Evolutionary conservation across 2,329 filamentous ascomycete species (phyloP).

Genomic region (Cercospora citrullina): DNA sequence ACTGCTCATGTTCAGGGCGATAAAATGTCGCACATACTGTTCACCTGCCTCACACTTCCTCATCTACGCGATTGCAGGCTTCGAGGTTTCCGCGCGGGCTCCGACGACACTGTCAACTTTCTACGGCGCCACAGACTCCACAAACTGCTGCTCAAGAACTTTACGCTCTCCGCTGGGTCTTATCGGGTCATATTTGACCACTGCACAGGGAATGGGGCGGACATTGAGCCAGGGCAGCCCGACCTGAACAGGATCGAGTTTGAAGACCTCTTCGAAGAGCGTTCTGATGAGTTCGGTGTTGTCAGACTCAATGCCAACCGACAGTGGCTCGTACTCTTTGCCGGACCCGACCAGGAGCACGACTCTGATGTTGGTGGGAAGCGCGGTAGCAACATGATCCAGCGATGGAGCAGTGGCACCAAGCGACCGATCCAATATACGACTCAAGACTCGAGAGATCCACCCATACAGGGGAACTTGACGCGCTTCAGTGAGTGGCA

Average conservation of each 20-base stretch:
- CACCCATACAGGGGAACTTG: neutral
- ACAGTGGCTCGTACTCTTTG: neutral
- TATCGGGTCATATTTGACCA: slow-evolving; percentile 4
- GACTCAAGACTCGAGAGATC: neutral
- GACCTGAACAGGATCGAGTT: slow-evolving; percentile 4
- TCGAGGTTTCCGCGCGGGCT: slow-evolving; percentile 10
- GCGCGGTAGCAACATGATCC: neutral
- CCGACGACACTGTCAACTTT: slow-evolving; percentile 3
- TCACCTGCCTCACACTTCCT: neutral
- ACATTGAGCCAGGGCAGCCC: neutral
- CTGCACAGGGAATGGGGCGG: neutral
- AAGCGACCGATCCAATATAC: slow-evolving; percentile 4
- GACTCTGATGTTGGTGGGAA: slow-evolving; percentile 4
- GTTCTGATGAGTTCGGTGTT: neutral
- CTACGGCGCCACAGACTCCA: slow-evolving; percentile 3
- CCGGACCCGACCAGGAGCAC: neutral
- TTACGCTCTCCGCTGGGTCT: neutral
- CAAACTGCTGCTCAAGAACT: slow-evolving; percentile 7
- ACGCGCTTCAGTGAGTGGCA: neutral
- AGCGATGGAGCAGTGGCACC: slow-evolving; percentile 4
- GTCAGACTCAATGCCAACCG: neutral
- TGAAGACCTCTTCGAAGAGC: slow-evolving; percentile 9
- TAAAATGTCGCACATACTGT: slow-evolving; percentile 9
- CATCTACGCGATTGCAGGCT: slow-evolving; percentile 1
- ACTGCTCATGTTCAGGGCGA: slow-evolving; percentile 2